phyloP scores from a whole-genome alignment of 2,329 filamentous ascomycete genomes.

The Penicillium sumatraense region DNA sequence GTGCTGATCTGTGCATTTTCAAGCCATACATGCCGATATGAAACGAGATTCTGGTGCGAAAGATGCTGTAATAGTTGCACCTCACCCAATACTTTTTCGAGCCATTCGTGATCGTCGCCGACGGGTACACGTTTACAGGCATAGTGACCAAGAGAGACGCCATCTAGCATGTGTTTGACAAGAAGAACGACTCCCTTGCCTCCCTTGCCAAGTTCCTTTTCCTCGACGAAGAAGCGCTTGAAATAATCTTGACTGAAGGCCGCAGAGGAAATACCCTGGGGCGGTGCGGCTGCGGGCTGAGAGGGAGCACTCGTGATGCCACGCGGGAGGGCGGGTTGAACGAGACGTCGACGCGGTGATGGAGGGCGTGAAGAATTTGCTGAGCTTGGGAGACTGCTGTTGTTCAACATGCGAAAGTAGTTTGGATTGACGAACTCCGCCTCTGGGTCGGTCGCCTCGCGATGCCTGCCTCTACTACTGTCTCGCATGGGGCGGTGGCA shows the following conservation, averaged over 20 bases:
- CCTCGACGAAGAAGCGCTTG: constrained; percentile 87
- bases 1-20: constrained; percentile 82
- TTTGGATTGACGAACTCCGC: constrained; percentile 83
- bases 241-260: constrained; percentile 95
- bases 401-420: constrained; percentile 89
- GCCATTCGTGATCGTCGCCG: constrained; percentile 90
- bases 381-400: constrained; percentile 59
- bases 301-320: constrained; percentile 54
- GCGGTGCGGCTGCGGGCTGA: constrained; percentile 41
- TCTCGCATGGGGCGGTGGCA: constrained; percentile 75
- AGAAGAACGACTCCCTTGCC: constrained; percentile 94
- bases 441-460: constrained; percentile 36
- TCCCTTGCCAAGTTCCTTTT: constrained; percentile 81
- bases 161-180: constrained; percentile 91
- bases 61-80: constrained; percentile 91
- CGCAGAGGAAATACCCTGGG: constrained; percentile 77
- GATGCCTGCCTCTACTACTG: constrained; percentile 47
- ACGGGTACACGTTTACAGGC: constrained; percentile 97
- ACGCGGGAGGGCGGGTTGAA: constrained; percentile 52
- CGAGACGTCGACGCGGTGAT: constrained; percentile 54
- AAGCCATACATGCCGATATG: constrained; percentile 96
- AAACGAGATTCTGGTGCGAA: constrained; percentile 92
- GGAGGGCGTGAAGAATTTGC: constrained; percentile 50
- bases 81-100: constrained; percentile 91
- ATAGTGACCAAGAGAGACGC: constrained; percentile 85